These are phyloP conservation scores for Geotrichum europaeum DNA, from an alignment of 1,139 yeast species.

Conservation along the genomic window DNA sequence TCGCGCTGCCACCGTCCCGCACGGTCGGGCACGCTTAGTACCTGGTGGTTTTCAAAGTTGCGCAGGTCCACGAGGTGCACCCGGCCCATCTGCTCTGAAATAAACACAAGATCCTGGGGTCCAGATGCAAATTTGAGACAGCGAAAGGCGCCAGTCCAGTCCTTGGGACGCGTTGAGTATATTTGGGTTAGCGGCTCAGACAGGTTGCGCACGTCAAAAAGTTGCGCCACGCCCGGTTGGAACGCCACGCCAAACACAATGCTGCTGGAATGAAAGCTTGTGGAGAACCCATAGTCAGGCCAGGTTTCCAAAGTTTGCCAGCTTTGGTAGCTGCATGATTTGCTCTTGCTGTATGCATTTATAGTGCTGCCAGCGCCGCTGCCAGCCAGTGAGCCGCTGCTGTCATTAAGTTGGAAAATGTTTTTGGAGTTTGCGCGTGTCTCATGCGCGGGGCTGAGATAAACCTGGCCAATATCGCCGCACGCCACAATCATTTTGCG, in stretches of 20 bases:
- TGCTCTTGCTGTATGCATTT: slow-evolving; percentile 28
- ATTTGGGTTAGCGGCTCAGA: slow-evolving; percentile 37
- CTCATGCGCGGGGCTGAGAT: slow-evolving; percentile 38
- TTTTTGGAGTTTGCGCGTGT: neutral
- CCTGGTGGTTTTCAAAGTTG: slow-evolving; percentile 67
- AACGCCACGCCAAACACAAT: slow-evolving; percentile 70
- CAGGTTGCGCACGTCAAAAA: slow-evolving; percentile 69
- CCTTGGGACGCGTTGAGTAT: slow-evolving; percentile 31
- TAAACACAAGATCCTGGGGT: slow-evolving; percentile 65
- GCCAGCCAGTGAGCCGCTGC: slow-evolving; percentile 27
- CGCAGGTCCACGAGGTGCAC: slow-evolving; percentile 79
- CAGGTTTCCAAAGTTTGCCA: slow-evolving; percentile 44
- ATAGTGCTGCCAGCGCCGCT: slow-evolving; percentile 21
- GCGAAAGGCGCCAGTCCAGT: slow-evolving; percentile 51
- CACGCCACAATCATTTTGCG: slow-evolving; percentile 48
- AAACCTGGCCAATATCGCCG: slow-evolving; percentile 54
- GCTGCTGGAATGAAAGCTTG: slow-evolving; percentile 71
- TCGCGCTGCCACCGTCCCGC: neutral
- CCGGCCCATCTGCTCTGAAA: slow-evolving; percentile 80
- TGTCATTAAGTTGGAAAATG: neutral
- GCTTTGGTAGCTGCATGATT: slow-evolving; percentile 11
- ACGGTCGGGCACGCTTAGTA: slow-evolving; percentile 35
- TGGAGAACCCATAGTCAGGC: slow-evolving; percentile 78
- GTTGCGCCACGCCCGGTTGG: slow-evolving; percentile 74
- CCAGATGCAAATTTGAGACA: slow-evolving; percentile 66